Conservation (phyloP, 1,284 basidiomycete genomes). For the Pisolithus thermaeus region DNA sequence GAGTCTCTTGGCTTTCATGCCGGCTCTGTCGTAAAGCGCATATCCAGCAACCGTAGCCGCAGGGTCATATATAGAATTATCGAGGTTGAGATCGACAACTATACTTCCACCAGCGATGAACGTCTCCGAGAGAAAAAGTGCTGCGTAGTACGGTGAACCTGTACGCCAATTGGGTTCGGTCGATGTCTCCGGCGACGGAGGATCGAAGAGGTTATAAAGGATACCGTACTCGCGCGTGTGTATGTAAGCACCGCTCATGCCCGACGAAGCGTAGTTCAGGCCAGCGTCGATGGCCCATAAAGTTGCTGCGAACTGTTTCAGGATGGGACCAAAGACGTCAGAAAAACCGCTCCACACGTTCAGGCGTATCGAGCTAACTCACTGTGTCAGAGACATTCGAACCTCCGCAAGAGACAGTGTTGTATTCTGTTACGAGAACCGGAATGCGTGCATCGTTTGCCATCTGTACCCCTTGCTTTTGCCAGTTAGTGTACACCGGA, state of each 20-base stretch:
- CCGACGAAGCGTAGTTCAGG: constrained; percentile 21
- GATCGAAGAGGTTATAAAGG: constrained; percentile 39
- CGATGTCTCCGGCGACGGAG: constrained; percentile 28
- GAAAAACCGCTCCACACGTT: background rate
- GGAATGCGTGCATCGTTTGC: constrained; percentile 30
- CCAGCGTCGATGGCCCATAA: constrained; percentile 42
- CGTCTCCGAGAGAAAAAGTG: constrained; percentile 32
- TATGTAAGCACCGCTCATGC: constrained; percentile 28
- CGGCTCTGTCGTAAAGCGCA: constrained; percentile 23
- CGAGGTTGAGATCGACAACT: constrained; percentile 31
- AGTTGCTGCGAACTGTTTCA: constrained; percentile 40
- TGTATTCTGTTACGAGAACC: constrained; percentile 45
- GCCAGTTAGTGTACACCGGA: constrained; percentile 28
- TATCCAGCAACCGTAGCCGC: constrained; percentile 26
- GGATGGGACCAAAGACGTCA: background rate
- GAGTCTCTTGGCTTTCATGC: constrained; percentile 19
- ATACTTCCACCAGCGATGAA: constrained; percentile 25
- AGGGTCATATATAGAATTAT: constrained; percentile 23
- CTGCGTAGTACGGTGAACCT: constrained; percentile 32
- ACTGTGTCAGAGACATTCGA: constrained; percentile 31
- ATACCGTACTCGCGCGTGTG: constrained; percentile 34
- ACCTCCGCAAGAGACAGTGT: constrained; percentile 50
- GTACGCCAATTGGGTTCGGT: constrained; percentile 28
- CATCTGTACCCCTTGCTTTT: constrained; percentile 25
- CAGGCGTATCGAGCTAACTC: background rate